Conservation (phyloP, 176 grass and related monocot species). For the Pontederia paniculata region DNA sequence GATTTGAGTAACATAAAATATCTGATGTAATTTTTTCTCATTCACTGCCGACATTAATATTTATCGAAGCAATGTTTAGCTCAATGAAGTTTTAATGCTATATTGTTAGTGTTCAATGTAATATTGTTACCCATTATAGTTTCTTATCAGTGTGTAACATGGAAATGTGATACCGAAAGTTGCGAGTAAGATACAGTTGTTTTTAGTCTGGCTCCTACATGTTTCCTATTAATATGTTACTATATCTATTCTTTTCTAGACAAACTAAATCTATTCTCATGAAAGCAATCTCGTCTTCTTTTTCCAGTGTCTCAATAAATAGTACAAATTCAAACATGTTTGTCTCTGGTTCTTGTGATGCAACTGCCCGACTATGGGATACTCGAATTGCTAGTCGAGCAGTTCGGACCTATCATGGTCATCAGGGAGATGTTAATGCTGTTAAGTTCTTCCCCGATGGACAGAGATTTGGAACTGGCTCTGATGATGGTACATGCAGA, state of each 20-base stretch:
- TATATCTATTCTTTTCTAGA: neutral
- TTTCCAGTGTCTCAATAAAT: slow-evolving; percentile 75
- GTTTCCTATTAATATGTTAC: no score
- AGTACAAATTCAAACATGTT: slow-evolving; percentile 77
- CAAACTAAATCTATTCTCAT: slow-evolving; percentile 14
- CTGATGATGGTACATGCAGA: slow-evolving; percentile 87
- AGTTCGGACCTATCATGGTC: slow-evolving; percentile 83
- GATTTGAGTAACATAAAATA: no score
- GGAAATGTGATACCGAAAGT: no score
- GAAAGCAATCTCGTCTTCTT: neutral
- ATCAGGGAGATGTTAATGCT: slow-evolving; percentile 69
- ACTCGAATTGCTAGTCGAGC: slow-evolving; percentile 85
- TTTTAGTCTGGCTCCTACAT: no score
- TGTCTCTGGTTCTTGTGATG: slow-evolving; percentile 91
- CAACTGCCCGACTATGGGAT: slow-evolving; percentile 89
- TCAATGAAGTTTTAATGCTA: no score
- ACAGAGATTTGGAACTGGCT: slow-evolving; percentile 87
- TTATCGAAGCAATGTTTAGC: no score
- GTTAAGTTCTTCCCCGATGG: slow-evolving; percentile 99
- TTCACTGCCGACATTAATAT: no score
- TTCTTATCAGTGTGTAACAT: no score
- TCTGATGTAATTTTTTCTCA: no score
- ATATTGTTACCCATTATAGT: no score
- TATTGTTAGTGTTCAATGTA: no score
- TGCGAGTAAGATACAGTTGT: no score